Conservation (phyloP, 352 stramenopile genomes). For the Thalassiosira livingstoniorum region DNA sequence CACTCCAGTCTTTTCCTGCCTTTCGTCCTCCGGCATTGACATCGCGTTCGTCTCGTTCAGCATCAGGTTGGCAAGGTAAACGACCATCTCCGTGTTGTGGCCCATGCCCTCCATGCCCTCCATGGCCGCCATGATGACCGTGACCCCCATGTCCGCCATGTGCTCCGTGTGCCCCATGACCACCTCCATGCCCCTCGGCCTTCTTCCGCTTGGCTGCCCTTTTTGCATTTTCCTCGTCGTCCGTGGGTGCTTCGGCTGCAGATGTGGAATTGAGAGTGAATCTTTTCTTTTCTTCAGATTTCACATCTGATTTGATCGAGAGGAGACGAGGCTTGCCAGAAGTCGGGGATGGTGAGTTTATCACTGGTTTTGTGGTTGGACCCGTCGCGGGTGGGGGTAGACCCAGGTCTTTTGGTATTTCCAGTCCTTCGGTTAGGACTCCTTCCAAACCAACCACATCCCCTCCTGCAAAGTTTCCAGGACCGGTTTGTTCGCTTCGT, state of each 20-base stretch:
- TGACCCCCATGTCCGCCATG: background rate
- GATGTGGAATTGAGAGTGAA: constrained; percentile 50
- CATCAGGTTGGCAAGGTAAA: too few relatives aligned
- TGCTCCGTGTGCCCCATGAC: background rate
- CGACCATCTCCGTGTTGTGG: background rate
- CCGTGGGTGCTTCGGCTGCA: constrained; percentile 40
- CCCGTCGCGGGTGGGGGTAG: too few relatives aligned
- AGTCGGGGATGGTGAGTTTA: background rate
- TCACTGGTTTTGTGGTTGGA: background rate
- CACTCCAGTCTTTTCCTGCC: constrained; percentile 45
- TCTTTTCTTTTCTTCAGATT: constrained; percentile 45
- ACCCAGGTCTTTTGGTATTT: too few relatives aligned
- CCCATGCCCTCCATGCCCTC: background rate
- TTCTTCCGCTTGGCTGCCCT: background rate
- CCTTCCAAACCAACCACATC: too few relatives aligned
- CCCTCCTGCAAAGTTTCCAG: too few relatives aligned
- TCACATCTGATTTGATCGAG: constrained; percentile 49
- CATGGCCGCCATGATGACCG: background rate
- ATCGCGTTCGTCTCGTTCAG: constrained; percentile 1
- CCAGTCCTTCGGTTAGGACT: too few relatives aligned
- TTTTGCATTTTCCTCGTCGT: constrained; percentile 29
- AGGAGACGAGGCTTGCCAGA: constrained; percentile 31
- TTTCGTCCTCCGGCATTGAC: background rate
- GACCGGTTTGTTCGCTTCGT: too few relatives aligned
- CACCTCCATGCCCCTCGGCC: background rate